These are phyloP conservation scores for Fusarium veterinarium DNA, from an alignment of 2,329 filamentous ascomycete genomes.

Conservation along the genomic window DNA sequence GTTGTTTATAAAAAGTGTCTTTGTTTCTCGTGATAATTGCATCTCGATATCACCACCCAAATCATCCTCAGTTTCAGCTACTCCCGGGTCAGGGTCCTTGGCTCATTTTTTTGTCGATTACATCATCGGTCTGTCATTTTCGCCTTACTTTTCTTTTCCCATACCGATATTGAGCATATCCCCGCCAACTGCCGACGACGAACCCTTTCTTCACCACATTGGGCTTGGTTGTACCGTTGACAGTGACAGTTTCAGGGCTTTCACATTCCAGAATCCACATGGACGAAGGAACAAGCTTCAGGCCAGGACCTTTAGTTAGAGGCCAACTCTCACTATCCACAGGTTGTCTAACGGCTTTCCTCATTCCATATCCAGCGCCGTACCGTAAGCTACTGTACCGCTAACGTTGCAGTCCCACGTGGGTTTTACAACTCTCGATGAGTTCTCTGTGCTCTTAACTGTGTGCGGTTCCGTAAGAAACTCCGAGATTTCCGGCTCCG, in stretches of 20 bases:
- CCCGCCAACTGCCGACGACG: constrained; percentile 9
- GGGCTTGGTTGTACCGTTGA: constrained; percentile 22
- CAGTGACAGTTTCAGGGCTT: constrained; percentile 18
- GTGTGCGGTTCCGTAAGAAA: constrained; percentile 12
- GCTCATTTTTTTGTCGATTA: constrained; percentile 32
- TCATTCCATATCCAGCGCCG: neutral
- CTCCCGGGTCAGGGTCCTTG: constrained; percentile 19
- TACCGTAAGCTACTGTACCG: constrained; percentile 1
- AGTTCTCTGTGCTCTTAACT: constrained; percentile 3
- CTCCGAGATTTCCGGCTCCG: constrained; percentile 10
- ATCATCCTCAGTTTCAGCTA: neutral
- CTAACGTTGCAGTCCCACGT: constrained; percentile 24
- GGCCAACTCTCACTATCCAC: neutral
- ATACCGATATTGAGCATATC: neutral
- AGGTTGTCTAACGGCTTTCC: constrained; percentile 5
- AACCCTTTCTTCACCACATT: constrained; percentile 26
- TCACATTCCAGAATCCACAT: neutral
- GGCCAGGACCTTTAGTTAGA: neutral
- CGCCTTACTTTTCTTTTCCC: constrained; percentile 14
- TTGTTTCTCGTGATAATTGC: neutral
- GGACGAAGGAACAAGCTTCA: constrained; percentile 12
- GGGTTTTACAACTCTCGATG: constrained; percentile 12
- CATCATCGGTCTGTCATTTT: constrained; percentile 27
- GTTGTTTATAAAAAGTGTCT: neutral
- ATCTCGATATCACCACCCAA: neutral